Conservation (phyloP, 2,329 filamentous ascomycete species). For the Clarireedia paspali region DNA sequence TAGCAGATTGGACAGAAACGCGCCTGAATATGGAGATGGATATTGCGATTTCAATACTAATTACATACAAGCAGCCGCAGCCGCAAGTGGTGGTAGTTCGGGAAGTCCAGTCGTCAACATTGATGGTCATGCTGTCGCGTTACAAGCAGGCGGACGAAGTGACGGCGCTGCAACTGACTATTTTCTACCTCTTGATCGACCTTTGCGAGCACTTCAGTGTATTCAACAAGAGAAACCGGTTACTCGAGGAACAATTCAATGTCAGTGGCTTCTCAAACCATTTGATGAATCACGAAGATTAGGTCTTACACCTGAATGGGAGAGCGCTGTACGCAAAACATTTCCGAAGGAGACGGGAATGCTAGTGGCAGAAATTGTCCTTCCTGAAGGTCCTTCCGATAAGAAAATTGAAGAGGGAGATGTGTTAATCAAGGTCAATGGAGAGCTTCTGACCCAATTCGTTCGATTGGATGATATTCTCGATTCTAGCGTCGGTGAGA, state of each 20-base stretch:
- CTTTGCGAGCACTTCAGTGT: slow-evolving; percentile 77
- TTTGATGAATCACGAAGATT: slow-evolving; percentile 94
- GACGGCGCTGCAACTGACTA: slow-evolving; percentile 97
- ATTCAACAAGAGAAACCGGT: slow-evolving; percentile 70
- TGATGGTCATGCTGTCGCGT: slow-evolving; percentile 81
- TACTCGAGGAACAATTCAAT: slow-evolving; percentile 93
- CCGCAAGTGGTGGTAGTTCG: slow-evolving; percentile 95
- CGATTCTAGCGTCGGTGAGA: slow-evolving; percentile 74
- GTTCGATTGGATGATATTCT: slow-evolving; percentile 85
- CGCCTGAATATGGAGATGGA: slow-evolving; percentile 93
- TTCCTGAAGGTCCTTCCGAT: slow-evolving; percentile 84
- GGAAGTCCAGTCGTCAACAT: slow-evolving; percentile 96
- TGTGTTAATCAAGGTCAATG: slow-evolving; percentile 87
- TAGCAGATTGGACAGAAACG: slow-evolving; percentile 89
- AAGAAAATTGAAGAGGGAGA: slow-evolving; percentile 89
- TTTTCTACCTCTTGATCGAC: slow-evolving; percentile 88
- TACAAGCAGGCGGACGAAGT: slow-evolving; percentile 88
- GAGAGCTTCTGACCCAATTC: slow-evolving; percentile 87
- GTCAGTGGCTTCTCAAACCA: slow-evolving; percentile 92
- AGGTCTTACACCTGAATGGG: slow-evolving; percentile 77
- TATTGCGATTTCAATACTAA: slow-evolving; percentile 96
- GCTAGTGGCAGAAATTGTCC: slow-evolving; percentile 90
- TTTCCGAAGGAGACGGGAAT: slow-evolving; percentile 95
- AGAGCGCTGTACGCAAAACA: slow-evolving; percentile 70
- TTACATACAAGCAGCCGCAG: slow-evolving; percentile 96